These are phyloP conservation scores for Clarireedia paspali DNA, from an alignment of 2,329 filamentous ascomycete genomes.

Conservation along the genomic window DNA sequence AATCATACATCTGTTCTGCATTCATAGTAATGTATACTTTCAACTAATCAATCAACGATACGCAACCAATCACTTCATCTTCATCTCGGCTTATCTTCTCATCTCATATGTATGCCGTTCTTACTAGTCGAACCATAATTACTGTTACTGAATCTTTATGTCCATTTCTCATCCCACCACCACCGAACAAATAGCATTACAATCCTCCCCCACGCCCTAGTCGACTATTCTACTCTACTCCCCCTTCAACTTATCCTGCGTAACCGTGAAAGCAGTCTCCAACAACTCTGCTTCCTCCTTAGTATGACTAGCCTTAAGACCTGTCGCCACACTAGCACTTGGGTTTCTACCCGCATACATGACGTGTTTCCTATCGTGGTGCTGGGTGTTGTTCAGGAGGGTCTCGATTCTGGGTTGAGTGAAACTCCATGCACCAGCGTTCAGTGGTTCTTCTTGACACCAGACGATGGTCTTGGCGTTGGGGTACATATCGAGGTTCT, in stretches of 20 bases:
- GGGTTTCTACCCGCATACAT: constrained; percentile 95
- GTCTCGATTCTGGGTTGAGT: constrained; percentile 98
- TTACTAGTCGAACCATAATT: neutral
- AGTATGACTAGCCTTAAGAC: constrained; percentile 77
- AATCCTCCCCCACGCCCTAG: neutral
- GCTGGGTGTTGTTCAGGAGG: constrained; percentile 81
- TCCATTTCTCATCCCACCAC: neutral
- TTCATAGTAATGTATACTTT: too few species aligned
- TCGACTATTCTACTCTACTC: constrained; percentile 20
- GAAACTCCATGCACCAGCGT: constrained; percentile 94
- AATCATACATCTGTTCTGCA: too few species aligned
- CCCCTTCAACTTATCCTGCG: constrained; percentile 62
- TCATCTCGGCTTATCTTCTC: neutral
- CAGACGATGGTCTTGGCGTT: constrained; percentile 97
- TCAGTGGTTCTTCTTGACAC: constrained; percentile 95
- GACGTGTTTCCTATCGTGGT: constrained; percentile 91
- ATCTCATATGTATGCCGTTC: neutral
- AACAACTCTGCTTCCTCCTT: constrained; percentile 90
- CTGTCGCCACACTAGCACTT: constrained; percentile 88
- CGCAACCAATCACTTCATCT: neutral
- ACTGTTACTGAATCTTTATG: neutral
- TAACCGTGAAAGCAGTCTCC: constrained; percentile 55
- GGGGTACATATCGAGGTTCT: constrained; percentile 94
- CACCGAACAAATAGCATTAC: constrained; percentile 5
- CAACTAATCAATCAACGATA: too few species aligned